Evolutionary conservation across 164 flowering plant species (phyloP).

Genomic region (Aristolochia fimbriata): DNA sequence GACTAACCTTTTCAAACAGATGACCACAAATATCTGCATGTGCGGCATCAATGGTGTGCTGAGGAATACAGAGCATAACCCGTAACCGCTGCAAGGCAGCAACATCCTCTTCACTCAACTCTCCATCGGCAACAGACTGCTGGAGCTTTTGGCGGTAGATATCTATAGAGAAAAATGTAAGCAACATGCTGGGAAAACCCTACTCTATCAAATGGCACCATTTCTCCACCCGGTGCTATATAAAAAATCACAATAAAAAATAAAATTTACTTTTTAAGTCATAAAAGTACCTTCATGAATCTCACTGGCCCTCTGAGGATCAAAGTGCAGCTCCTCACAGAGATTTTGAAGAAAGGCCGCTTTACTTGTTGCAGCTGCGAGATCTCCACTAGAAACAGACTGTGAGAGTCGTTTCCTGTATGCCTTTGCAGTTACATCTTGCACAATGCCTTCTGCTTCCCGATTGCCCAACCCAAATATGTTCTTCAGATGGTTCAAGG

Average conservation of each 20-base stretch:
- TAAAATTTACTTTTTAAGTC: too few relatives aligned
- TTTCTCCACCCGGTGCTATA: too few relatives aligned
- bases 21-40: slow-evolving; percentile 93
- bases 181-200: too few relatives aligned
- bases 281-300: slow-evolving; percentile 79
- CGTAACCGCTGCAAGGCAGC: slow-evolving; percentile 58
- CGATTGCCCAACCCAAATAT: slow-evolving; percentile 87
- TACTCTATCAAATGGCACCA: too few relatives aligned
- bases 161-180: slow-evolving; percentile 31
- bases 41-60: slow-evolving; percentile 78
- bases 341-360: slow-evolving; percentile 88
- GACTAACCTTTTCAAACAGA: slow-evolving; percentile 82
- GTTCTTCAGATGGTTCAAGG: slow-evolving; percentile 72
- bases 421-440: slow-evolving; percentile 73
- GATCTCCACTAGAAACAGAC: slow-evolving; percentile 64
- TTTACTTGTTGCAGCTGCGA: slow-evolving; percentile 79
- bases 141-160: slow-evolving; percentile 91
- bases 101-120: slow-evolving; percentile 70
- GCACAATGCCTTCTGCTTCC: slow-evolving; percentile 61
- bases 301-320: slow-evolving; percentile 76
- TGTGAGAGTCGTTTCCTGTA: slow-evolving; percentile 72
- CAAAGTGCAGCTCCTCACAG: slow-evolving; percentile 78
- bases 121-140: slow-evolving; percentile 70
- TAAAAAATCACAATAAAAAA: too few relatives aligned
- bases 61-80: slow-evolving; percentile 90